Evolutionary conservation across 148 eudicot species (phyloP), one percentile per base, ranked within the genome.

Genomic region (Persicaria tinctoria): DNA sequence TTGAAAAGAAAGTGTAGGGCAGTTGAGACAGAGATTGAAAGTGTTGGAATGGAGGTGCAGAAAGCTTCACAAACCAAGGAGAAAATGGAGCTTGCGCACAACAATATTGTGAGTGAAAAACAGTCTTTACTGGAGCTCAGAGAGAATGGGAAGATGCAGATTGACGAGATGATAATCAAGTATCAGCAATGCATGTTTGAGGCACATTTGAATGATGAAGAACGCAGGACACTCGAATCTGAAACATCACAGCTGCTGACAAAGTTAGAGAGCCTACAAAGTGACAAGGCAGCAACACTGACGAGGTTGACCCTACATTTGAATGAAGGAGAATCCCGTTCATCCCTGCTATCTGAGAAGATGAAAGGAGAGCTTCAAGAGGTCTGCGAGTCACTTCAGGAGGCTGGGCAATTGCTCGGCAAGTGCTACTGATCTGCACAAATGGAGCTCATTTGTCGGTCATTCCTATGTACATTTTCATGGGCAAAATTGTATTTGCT

Each of bases 151-250:
- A 84, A 70, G 68, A 51, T 60, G 16, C 86, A 87, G 66, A 76
- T 84, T 73, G 91, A 90, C 68, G 81, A 76, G 68, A 75, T 90
- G 83, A 80, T 89, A 73, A 73, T 78, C 11, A 93, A 89, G 69
- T 92, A 80, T 79, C 86, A 86, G 53, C 85, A 86, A 23, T 78
- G 85, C 74, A 68, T 78, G 63, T 89, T 89, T 56, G 92, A 84
- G 74, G 74, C 76, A 10, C 77, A 77, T 46, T 45, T 92, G 72
- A 89, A 80, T 68, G 84, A 83, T 46, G 89, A 85, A 63, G 97
- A 90, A 83, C 68, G 79, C 66, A 81, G 76, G 77, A 77, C 88
- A 51, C 71, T 95, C 72, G 88, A 85, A n/a, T 92, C 84, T 74
- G 99, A 95, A 46, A 38, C 87, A 77, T 51, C 79, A 16, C 53